These are phyloP conservation scores for Tricholoma hemisulphureum DNA, from an alignment of 768 basidiomycete species.

Conservation along the genomic window DNA sequence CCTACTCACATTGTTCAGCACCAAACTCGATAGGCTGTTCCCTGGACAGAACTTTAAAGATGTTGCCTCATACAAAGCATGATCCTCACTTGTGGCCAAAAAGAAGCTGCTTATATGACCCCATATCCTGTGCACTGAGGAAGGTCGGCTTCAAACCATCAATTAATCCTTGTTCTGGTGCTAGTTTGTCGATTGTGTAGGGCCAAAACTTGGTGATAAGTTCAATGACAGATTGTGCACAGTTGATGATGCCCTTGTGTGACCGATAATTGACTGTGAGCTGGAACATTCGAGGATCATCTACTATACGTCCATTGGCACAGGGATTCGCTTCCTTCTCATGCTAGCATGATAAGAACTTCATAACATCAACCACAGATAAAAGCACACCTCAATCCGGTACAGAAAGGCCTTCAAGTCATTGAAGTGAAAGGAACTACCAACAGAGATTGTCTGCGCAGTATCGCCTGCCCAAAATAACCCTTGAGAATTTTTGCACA, in stretches of 20 bases:
- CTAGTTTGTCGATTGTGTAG: slow-evolving; percentile 57
- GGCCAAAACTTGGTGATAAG: slow-evolving; percentile 63
- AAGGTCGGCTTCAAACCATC: slow-evolving; percentile 58
- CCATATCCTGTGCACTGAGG: slow-evolving; percentile 42
- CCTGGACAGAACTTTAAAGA: slow-evolving; percentile 25
- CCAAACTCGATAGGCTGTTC: slow-evolving; percentile 56
- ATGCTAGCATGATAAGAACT: slow-evolving; percentile 1
- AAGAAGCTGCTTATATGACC: slow-evolving; percentile 50
- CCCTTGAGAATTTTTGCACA: slow-evolving; percentile 64
- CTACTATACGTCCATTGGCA: not conserved
- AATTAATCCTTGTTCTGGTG: slow-evolving; percentile 52
- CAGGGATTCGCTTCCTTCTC: slow-evolving; percentile 1
- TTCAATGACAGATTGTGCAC: slow-evolving; percentile 61
- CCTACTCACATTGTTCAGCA: slow-evolving; percentile 56
- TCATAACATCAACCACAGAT: not conserved
- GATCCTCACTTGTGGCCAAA: slow-evolving; percentile 49
- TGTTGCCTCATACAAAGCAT: not conserved
- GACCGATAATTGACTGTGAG: slow-evolving; percentile 67
- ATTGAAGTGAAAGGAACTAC: slow-evolving; percentile 69
- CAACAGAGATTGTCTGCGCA: slow-evolving; percentile 72
- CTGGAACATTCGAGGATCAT: slow-evolving; percentile 45
- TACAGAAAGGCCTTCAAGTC: slow-evolving; percentile 68
- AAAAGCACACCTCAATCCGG: slow-evolving; percentile 50
- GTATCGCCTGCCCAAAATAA: slow-evolving; percentile 81
- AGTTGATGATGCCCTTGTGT: slow-evolving; percentile 70